Percentiles rank a stretch among this genome's conserved stretches.
These are phyloP conservation scores for Aechmea fasciata DNA, from an alignment of 176 grass and related monocot species.

Conservation along the genomic window DNA sequence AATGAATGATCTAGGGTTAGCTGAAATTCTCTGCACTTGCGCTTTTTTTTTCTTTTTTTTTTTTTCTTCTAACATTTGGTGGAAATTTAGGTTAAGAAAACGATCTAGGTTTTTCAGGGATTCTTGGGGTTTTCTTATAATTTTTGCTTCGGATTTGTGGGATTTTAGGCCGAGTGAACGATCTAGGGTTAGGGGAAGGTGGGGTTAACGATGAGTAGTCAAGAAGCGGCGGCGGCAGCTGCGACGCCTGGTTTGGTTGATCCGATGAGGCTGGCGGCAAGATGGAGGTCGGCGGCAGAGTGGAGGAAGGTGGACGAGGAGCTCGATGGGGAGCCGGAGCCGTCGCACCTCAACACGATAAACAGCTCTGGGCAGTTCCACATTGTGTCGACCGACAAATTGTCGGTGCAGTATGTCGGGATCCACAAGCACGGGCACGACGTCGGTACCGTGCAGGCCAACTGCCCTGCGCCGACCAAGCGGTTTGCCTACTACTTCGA, in stretches of 20 bases:
- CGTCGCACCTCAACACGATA: conserved; percentile 81
- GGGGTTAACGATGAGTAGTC: conserved; percentile 42
- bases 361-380: conserved; percentile 94
- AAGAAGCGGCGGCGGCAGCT: conserved; percentile 13
- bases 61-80: too few relatives aligned
- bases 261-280: conserved; percentile 48
- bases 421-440: conserved; percentile 61
- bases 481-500: conserved; percentile 76
- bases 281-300: conserved; percentile 55
- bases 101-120: too few relatives aligned
- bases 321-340: conserved; percentile 58
- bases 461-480: conserved; percentile 61
- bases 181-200: conserved; percentile 1
- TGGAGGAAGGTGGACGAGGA: conserved; percentile 41
- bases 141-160: background rate
- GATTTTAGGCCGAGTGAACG: background rate
- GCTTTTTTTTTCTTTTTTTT: too few relatives aligned
- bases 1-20: too few relatives aligned
- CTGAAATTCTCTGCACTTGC: too few relatives aligned
- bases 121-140: too few relatives aligned
- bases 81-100: too few relatives aligned
- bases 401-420: conserved; percentile 64
- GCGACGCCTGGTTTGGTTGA: conserved; percentile 23
- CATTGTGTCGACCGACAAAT: conserved; percentile 71
- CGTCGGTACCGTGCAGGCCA: conserved; percentile 83